Conservation (phyloP, 2,329 filamentous ascomycete genomes). For the Arthrobotrys entomopaga region DNA sequence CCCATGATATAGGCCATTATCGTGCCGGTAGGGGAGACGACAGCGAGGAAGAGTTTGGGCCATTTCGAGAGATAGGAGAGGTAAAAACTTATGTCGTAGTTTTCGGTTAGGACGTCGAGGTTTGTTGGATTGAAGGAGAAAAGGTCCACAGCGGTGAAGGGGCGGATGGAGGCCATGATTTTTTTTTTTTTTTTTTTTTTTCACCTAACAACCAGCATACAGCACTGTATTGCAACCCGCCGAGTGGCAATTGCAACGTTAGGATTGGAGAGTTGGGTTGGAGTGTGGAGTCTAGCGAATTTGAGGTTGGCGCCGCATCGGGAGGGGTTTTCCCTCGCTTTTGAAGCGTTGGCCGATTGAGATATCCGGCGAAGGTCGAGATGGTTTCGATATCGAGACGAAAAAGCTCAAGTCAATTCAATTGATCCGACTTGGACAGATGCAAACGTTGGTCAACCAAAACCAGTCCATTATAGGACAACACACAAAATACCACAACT, state of each 20-base stretch:
- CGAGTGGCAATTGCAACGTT: background rate
- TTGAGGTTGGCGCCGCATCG: constrained; percentile 37
- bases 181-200: background rate
- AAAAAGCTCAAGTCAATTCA: constrained; percentile 10
- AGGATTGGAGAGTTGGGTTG: constrained; percentile 19
- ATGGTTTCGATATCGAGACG: background rate
- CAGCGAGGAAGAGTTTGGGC: constrained; percentile 92
- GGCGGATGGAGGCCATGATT: constrained; percentile 83
- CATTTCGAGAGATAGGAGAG: constrained; percentile 94
- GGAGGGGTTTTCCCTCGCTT: constrained; percentile 5
- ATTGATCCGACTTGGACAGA: background rate
- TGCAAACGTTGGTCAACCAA: no score
- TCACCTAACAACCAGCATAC: no score
- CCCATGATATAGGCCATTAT: constrained; percentile 98
- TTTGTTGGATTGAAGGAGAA: constrained; percentile 94
- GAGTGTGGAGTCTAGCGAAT: constrained; percentile 3
- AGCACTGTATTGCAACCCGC: background rate
- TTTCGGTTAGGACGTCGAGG: constrained; percentile 95
- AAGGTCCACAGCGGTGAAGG: constrained; percentile 84
- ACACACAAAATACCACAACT: constrained; percentile 41
- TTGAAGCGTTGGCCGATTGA: background rate
- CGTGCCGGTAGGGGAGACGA: constrained; percentile 84
- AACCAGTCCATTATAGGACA: constrained; percentile 2
- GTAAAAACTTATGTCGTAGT: constrained; percentile 95
- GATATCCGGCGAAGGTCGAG: background rate